A percentile compares a stretch with the other conserved stretches of the same genome.
Evolutionary conservation across 2,329 filamentous ascomycete species (phyloP).

Genomic region (Hymenotorrendiella dingleyae): DNA sequence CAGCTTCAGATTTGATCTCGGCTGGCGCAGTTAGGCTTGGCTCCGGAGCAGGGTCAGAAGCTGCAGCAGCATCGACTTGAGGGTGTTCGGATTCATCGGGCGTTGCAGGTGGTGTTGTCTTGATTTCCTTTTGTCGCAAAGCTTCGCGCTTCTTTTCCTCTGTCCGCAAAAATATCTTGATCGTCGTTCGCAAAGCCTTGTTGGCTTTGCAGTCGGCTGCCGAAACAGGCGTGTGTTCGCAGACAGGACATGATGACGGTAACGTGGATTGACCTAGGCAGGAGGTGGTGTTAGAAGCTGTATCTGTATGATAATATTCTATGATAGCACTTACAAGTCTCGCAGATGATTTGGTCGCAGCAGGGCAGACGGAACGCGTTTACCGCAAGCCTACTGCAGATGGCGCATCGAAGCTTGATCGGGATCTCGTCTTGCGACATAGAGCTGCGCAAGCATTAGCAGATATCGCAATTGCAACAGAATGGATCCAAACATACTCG

Average conservation of each 20-base stretch:
- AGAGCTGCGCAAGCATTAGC: slow-evolving; percentile 23
- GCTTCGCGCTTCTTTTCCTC: slow-evolving; percentile 84
- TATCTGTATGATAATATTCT: too few species aligned
- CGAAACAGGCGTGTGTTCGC: slow-evolving; percentile 84
- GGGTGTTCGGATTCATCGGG: slow-evolving; percentile 22
- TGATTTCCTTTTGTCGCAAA: slow-evolving; percentile 40
- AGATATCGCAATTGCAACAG: not conserved
- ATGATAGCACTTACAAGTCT: slow-evolving; percentile 56
- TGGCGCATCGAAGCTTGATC: slow-evolving; percentile 91
- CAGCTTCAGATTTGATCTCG: slow-evolving; percentile 1
- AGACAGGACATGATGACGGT: slow-evolving; percentile 79
- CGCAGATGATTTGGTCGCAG: slow-evolving; percentile 93
- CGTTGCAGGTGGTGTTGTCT: slow-evolving; percentile 31
- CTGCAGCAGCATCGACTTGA: slow-evolving; percentile 12
- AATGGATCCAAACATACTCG: slow-evolving; percentile 19
- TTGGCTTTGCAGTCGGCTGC: slow-evolving; percentile 82
- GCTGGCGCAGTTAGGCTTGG: not conserved
- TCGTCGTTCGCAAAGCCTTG: slow-evolving; percentile 85
- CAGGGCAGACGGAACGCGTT: slow-evolving; percentile 90
- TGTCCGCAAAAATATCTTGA: slow-evolving; percentile 84
- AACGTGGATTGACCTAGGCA: slow-evolving; percentile 66
- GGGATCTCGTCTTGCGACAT: slow-evolving; percentile 67
- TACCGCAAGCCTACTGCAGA: slow-evolving; percentile 83
- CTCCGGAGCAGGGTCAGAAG: slow-evolving; percentile 2
- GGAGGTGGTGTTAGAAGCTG: slow-evolving; percentile 17